A percentile compares a stretch with the other conserved stretches of the same genome.
phyloP scores from a whole-genome alignment of 192 early-diverging fungal species.

The Podila minutissima region DNA sequence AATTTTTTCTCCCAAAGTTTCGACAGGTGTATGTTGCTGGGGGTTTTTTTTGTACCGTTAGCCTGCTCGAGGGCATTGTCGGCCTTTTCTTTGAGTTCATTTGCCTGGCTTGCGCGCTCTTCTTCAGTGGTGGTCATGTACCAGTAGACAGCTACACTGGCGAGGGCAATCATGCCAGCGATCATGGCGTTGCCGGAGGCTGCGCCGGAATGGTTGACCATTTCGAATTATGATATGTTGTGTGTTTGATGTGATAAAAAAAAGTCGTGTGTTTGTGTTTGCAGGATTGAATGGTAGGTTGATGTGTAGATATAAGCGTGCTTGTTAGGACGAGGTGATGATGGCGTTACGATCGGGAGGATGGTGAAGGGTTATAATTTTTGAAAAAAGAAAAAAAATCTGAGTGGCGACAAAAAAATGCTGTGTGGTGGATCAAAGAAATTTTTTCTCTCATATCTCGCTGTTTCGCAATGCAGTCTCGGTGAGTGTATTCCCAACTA shows the following conservation, averaged over 20 bases:
- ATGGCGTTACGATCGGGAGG: background rate
- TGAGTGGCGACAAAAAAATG: background rate
- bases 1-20: too few relatives aligned
- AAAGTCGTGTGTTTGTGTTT: background rate
- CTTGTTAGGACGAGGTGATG: background rate
- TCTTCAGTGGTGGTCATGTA: conserved; percentile 51
- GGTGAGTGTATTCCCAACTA: too few relatives aligned
- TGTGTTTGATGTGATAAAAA: background rate
- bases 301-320: background rate
- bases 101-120: conserved; percentile 26
- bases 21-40: too few relatives aligned
- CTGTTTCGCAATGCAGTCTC: too few relatives aligned
- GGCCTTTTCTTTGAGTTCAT: conserved; percentile 24
- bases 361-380: background rate
- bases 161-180: conserved; percentile 23
- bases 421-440: too few relatives aligned
- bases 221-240: background rate
- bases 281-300: background rate
- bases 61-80: conserved; percentile 13
- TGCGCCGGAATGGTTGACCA: conserved; percentile 20
- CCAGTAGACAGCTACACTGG: conserved; percentile 37
- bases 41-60: background rate
- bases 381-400: background rate
- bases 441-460: too few relatives aligned
- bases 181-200: conserved; percentile 12